phyloP scores from a whole-genome alignment of 2,329 filamentous ascomycete species.

The Nigrospora osmanthi region DNA sequence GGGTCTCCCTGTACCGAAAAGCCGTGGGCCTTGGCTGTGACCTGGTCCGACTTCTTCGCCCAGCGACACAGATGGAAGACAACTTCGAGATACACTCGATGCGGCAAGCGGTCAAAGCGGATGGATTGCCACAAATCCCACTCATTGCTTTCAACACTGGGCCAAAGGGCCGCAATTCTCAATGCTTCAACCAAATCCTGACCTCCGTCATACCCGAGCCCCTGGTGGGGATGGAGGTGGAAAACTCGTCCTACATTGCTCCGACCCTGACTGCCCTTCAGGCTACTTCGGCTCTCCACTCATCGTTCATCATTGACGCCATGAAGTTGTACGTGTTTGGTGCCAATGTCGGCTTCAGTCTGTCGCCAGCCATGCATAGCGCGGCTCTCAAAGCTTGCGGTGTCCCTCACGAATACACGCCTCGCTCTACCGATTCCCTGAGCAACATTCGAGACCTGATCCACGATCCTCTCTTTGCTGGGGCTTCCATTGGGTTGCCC shows the following conservation, averaged over 20 bases:
- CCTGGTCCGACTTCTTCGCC: conserved; percentile 52
- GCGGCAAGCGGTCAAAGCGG: conserved; percentile 36
- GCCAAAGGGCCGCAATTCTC: conserved; percentile 52
- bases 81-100: conserved; percentile 54
- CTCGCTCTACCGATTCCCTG: conserved; percentile 54
- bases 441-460: conserved; percentile 57
- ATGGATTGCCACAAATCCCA: conserved; percentile 37
- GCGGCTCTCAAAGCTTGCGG: conserved; percentile 60
- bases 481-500: conserved; percentile 63
- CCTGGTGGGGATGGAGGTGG: conserved; percentile 9
- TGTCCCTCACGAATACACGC: conserved; percentile 60
- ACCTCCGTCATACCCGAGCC: conserved; percentile 49
- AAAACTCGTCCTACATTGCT: conserved; percentile 16
- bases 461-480: conserved; percentile 60
- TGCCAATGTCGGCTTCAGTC: conserved; percentile 62
- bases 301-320: conserved; percentile 58
- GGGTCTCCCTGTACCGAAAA: conserved; percentile 48
- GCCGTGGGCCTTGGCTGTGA: conserved; percentile 53
- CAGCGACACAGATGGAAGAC: conserved; percentile 48
- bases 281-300: conserved; percentile 57
- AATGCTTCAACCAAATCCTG: conserved; percentile 58
- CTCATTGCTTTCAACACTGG: conserved; percentile 61
- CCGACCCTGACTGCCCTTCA: conserved; percentile 51
- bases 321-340: conserved; percentile 70
- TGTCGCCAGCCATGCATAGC: conserved; percentile 74